phyloP scores from a whole-genome alignment of 352 stramenopile species.

The Phytopythium boreale region DNA sequence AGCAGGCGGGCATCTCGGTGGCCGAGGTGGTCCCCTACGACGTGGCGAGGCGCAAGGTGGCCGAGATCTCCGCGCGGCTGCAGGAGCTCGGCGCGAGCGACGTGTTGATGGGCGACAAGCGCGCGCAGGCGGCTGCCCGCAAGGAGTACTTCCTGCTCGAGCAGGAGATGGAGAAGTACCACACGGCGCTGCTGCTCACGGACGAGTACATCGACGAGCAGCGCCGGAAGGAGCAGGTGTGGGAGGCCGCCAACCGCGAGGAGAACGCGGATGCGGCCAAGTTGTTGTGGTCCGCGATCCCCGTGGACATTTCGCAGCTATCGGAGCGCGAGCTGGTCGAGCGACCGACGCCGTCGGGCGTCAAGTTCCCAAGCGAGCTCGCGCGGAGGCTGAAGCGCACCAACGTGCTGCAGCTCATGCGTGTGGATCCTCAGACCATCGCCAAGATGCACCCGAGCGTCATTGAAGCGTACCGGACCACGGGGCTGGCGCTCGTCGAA shows the following conservation, averaged over 20 bases:
- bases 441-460: conserved; percentile 81
- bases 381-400: conserved; percentile 87
- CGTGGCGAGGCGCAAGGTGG: conserved; percentile 71
- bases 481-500: conserved; percentile 77
- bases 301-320: conserved; percentile 76
- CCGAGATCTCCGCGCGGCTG: conserved; percentile 75
- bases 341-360: conserved; percentile 54
- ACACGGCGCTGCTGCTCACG: conserved; percentile 85
- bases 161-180: conserved; percentile 90
- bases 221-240: conserved; percentile 54
- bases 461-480: conserved; percentile 58
- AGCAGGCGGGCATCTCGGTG: conserved; percentile 75
- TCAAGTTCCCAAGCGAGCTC: conserved; percentile 57
- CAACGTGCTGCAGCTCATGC: conserved; percentile 83
- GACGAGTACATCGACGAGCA: conserved; percentile 90
- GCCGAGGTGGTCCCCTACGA: conserved; percentile 90
- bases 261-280: conserved; percentile 54
- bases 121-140: conserved; percentile 38
- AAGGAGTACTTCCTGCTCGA: conserved; percentile 89
- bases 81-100: conserved; percentile 82
- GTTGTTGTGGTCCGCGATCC: conserved; percentile 68
- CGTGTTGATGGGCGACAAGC: conserved; percentile 46
- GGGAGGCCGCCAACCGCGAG: conserved; percentile 55
- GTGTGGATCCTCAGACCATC: conserved; percentile 69
- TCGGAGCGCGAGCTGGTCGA: conserved; percentile 67